phyloP scores from a whole-genome alignment of 352 stramenopile species.

The Phytophthora tentaculata region DNA sequence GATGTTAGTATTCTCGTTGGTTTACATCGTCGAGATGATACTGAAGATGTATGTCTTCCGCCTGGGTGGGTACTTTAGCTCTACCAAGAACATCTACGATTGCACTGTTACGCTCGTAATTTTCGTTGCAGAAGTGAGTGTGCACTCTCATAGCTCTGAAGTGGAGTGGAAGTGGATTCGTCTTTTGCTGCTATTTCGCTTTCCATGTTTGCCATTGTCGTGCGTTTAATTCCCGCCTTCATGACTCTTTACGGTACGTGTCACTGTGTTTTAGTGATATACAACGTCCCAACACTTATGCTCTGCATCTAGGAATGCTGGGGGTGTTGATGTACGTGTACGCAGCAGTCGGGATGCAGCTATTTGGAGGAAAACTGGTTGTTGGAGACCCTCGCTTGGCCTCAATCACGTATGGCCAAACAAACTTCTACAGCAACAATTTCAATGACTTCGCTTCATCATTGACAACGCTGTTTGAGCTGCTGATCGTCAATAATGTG shows the following conservation, averaged over 20 bases:
- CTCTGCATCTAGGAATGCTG: not conserved
- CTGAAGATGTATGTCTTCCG: not conserved
- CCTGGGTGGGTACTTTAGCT: constrained; percentile 1
- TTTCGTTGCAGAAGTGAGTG: constrained; percentile 1
- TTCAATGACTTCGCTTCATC: constrained; percentile 2
- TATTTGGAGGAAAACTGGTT: constrained; percentile 1
- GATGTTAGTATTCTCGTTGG: not conserved
- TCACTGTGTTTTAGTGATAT: not conserved
- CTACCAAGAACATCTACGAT: constrained; percentile 3
- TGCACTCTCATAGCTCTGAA: not conserved
- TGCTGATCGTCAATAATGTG: constrained; percentile 6
- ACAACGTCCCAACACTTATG: not conserved
- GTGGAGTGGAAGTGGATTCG: not conserved
- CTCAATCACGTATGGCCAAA: constrained; percentile 3
- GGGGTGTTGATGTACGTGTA: constrained; percentile 3
- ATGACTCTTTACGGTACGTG: not conserved
- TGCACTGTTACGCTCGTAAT: not conserved
- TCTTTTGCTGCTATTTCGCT: not conserved
- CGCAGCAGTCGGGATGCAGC: not conserved
- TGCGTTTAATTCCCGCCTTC: constrained; percentile 1
- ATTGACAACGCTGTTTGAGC: constrained; percentile 1
- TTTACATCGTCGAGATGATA: constrained; percentile 1
- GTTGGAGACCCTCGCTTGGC: constrained; percentile 1
- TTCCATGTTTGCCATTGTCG: constrained; percentile 4
- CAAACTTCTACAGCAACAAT: constrained; percentile 3